A percentile compares a stretch with the other conserved stretches of the same genome.
Evolutionary conservation across 202 grass and related monocot genomes (phyloP).

Genomic region (Schoenoplectus tabernaemontani): DNA sequence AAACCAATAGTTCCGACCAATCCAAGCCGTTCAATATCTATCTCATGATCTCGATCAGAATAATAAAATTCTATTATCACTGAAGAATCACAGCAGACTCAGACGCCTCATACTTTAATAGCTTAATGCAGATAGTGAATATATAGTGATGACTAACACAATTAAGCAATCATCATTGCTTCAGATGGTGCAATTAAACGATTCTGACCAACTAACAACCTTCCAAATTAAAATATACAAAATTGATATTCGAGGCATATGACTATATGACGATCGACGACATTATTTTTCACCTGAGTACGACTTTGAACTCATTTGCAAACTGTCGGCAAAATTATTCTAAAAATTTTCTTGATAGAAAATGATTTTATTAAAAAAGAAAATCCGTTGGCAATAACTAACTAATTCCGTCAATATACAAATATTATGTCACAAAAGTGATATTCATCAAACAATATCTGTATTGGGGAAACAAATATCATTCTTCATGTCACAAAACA

Average conservation of each 20-base stretch:
- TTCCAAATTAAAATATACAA: not conserved
- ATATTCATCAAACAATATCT: no score
- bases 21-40: no score
- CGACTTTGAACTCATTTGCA: not conserved
- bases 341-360: not conserved
- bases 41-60: no score
- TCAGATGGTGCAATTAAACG: not conserved
- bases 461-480: not conserved
- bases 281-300: not conserved
- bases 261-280: no score
- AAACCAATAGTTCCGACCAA: no score
- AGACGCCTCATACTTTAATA: no score
- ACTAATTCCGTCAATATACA: no score
- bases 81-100: no score
- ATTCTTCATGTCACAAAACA: not conserved
- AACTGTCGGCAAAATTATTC: not conserved
- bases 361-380: not conserved
- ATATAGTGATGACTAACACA: not conserved
- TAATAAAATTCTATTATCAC: no score
- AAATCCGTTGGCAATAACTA: no score
- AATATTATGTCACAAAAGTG: no score
- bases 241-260: not conserved
- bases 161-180: conserved; percentile 12
- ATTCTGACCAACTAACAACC: conserved; percentile 12
- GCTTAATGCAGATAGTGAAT: not conserved